phyloP scores from a whole-genome alignment of 176 grass and related monocot genomes.

The Ampelocalamus luodianensis region DNA sequence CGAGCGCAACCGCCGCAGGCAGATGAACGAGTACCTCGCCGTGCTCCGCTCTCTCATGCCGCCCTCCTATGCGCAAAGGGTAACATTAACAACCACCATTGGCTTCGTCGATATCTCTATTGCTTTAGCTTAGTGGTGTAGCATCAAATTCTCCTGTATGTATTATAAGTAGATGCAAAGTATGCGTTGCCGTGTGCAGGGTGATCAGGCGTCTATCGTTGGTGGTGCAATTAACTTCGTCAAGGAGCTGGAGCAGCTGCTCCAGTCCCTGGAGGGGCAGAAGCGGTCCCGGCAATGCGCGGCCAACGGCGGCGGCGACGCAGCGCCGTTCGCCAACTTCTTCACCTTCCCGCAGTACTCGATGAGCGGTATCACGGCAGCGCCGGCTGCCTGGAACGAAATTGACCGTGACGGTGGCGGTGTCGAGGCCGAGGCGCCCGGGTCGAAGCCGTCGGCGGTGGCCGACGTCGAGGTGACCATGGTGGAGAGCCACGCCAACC shows the following conservation, averaged over 20 bases:
- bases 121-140: not conserved
- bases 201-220: constrained; percentile 93
- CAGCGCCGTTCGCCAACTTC: constrained; percentile 58
- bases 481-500: constrained; percentile 78
- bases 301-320: not conserved
- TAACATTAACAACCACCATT: constrained; percentile 36
- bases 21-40: constrained; percentile 99
- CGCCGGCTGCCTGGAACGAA: not conserved
- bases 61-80: constrained; percentile 72
- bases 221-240: constrained; percentile 94
- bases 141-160: not conserved
- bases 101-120: not conserved
- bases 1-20: constrained; percentile 95
- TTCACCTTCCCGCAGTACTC: constrained; percentile 88
- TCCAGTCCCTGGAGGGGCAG: constrained; percentile 70
- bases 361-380: not conserved
- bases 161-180: not conserved
- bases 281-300: constrained; percentile 29
- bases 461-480: constrained; percentile 87
- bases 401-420: not conserved
- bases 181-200: constrained; percentile 38
- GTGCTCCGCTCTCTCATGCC: constrained; percentile 87
- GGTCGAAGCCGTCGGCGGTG: constrained; percentile 55
- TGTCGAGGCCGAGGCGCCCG: not conserved
- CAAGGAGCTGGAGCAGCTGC: constrained; percentile 88